Conservation (phyloP, 257 asterid genomes). For the Jacaranda mimosifolia region DNA sequence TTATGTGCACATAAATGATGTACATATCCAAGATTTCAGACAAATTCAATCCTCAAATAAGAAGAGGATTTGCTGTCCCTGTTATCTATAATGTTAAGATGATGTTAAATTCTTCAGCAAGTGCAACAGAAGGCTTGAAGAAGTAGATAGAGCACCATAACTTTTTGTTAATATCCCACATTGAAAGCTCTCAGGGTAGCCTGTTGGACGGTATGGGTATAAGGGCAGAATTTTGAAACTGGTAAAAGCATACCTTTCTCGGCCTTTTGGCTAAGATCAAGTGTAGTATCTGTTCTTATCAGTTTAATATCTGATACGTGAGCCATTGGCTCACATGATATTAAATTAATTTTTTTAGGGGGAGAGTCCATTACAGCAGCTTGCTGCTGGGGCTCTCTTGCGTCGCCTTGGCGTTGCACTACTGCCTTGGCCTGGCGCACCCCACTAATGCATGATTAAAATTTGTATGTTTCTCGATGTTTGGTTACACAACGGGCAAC, state of each 20-base stretch:
- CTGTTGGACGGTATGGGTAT: too few relatives aligned
- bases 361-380: constrained; percentile 10
- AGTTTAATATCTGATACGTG: constrained; percentile 38
- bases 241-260: constrained; percentile 56
- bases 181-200: too few relatives aligned
- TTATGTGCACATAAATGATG: background rate
- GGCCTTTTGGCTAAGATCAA: constrained; percentile 78
- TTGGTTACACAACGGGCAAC: too few relatives aligned
- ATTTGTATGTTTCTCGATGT: too few relatives aligned
- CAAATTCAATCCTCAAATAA: background rate
- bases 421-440: constrained; percentile 13
- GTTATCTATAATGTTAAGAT: background rate
- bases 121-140: background rate
- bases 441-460: background rate
- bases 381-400: constrained; percentile 7
- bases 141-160: background rate
- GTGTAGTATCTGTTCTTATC: constrained; percentile 56
- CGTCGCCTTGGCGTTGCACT: constrained; percentile 4
- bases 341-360: constrained; percentile 45
- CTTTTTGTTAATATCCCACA: constrained; percentile 4
- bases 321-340: too few relatives aligned
- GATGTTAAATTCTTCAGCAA: background rate
- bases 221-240: background rate
- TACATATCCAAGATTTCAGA: constrained; percentile 8
- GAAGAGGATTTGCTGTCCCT: background rate